Evolutionary conservation across 257 asterid genomes (phyloP), one percentile per base, ranked within the genome.

Genomic region (Leonotis leonurus): DNA sequence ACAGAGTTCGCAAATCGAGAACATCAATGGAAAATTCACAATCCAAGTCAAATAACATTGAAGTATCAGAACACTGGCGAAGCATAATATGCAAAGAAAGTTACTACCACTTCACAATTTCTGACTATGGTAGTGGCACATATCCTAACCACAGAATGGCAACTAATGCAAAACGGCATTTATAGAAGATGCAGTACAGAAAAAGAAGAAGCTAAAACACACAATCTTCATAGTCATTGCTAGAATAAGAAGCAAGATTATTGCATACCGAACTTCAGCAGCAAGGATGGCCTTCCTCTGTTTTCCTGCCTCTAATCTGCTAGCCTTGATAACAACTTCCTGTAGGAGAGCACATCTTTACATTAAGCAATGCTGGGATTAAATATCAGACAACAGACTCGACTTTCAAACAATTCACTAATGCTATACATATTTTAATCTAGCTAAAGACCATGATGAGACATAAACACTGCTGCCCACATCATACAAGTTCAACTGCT

Each of bases 201-300:
- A n/a, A n/a, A 37, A 53, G 54, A 37, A 30, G 35, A 59, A 39
- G 44, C 16, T 41, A 46, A 32, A 58, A 17, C 25, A 55, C 8
- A 37, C 6, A 44, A 24, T 20, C 27, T 39, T 39, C 30, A 49
- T 57, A 36, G 35, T 30, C 16, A 6, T 26, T n/a, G 22, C n/a
- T 41, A 43, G 45, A 64, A 39, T 6, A 17, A 43, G 50, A 40
- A 16, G 17, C 6, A 36, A n/a, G 60, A 12, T 2, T 6, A 69
- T 27, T 57, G 39, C 95, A 63, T 85, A 90, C 95, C 89, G 51
- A 67, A 87, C 86, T 90, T 90, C 95, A 65, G 93, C 86, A 65
- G 83, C 69, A 51, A 90, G 84, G 4, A 51, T 67, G 74, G 65
- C 30, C 79, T 85, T 87, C 77, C 84, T 79, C 72, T 80, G 84